Conservation (phyloP, 2,329 filamentous ascomycete species). For the Coniochaeta sp. region DNA sequence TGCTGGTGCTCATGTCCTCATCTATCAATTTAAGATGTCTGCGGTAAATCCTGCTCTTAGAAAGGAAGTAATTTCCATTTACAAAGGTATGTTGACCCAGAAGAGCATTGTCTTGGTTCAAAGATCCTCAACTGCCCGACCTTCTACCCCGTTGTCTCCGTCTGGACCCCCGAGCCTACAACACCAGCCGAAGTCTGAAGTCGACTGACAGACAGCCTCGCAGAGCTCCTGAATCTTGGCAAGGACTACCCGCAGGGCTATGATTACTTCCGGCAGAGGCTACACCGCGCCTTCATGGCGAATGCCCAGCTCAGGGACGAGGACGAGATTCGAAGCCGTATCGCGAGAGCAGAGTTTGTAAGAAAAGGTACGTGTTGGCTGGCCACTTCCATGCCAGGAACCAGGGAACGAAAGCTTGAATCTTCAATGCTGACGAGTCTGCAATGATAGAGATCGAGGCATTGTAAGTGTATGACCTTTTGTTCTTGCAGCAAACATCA, state of each 20-base stretch:
- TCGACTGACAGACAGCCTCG: not conserved
- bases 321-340: slow-evolving; percentile 65
- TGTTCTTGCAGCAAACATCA: not conserved
- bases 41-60: slow-evolving; percentile 53
- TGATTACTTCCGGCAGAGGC: slow-evolving; percentile 68
- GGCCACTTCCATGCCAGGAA: not conserved
- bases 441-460: slow-evolving; percentile 70
- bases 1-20: not conserved
- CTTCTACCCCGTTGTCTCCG: not conserved
- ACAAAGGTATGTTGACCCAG: slow-evolving; percentile 67
- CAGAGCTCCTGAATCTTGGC: slow-evolving; percentile 79
- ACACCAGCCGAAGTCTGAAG: not conserved
- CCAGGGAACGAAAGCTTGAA: not conserved
- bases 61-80: slow-evolving; percentile 73
- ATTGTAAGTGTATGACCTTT: slow-evolving; percentile 56
- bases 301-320: slow-evolving; percentile 66
- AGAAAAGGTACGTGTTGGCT: slow-evolving; percentile 67
- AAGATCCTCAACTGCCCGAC: not conserved
- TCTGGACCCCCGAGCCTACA: not conserved
- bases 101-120: not conserved
- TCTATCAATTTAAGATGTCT: slow-evolving; percentile 14
- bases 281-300: slow-evolving; percentile 79
- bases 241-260: slow-evolving; percentile 81
- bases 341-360: slow-evolving; percentile 76
- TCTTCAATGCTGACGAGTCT: slow-evolving; percentile 1